Evolutionary conservation across 345 rosid genomes (phyloP), one percentile per base, ranked within the genome.

Genomic region (Bruguiera gymnorhiza): DNA sequence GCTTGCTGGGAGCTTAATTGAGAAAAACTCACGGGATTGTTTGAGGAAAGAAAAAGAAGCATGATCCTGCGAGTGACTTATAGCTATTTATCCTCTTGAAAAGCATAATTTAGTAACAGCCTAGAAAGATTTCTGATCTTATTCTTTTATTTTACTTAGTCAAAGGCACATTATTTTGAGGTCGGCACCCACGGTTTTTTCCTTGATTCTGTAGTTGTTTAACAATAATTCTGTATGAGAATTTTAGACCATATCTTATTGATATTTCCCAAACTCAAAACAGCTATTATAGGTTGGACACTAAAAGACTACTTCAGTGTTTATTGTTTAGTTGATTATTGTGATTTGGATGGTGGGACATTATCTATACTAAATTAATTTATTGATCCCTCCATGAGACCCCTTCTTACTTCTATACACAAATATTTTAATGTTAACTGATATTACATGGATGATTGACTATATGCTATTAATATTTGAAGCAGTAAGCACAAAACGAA

Each of bases 401-500:
- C 50, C 18, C 50, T 43, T 43, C 50, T 43, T 3, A 3, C 50
- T 43, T 43, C 50, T 43, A 3, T 43, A 43, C 18, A 43, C 15
- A 43, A 43, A 43, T 43, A 43, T 43, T 43, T 43, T 43, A 15
- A 43, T 43, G 18, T 5, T 11, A 15, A 13, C 19, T 43, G 50
- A 43, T 11, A 11, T 43, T 13, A 43, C 18, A 43, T 4, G 50
- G 50, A 15, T 43, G 19, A 43, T 11, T 0, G 6, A 13, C 50
- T 13, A 43, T 43, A 43, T 11, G 48, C 48, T 43, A 43, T 43
- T 43, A 11, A 11, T 43, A 3, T 11, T 43, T 43, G 48, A 13
- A 6, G 59, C 66, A 50, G 24, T 54, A 70, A 70, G 67, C 70
- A 30, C 58, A 60, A 71, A 51, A 53, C 64, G 43, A 66, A 59